These are phyloP conservation scores for Pichia thaimueangensis DNA, from an alignment of 805 yeast genomes.

Conservation along the genomic window DNA sequence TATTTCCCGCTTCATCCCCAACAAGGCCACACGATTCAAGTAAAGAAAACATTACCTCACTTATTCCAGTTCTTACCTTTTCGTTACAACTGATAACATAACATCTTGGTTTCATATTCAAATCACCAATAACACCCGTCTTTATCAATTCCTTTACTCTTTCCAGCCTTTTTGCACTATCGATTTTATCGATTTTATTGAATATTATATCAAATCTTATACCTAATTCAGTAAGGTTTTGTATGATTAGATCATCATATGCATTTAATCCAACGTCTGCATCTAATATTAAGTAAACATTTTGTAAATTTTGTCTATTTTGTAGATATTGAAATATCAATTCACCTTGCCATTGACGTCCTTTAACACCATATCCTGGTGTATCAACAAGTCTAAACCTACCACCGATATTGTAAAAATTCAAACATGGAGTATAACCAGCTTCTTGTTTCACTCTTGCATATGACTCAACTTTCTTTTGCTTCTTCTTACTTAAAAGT, in stretches of 20 bases:
- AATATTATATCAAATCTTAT: constrained; percentile 67
- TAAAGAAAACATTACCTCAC: constrained; percentile 44
- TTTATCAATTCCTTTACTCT: constrained; percentile 30
- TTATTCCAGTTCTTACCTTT: constrained; percentile 42
- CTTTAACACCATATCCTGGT: constrained; percentile 85
- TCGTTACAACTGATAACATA: constrained; percentile 37
- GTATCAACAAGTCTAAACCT: constrained; percentile 67
- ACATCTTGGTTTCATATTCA: constrained; percentile 35
- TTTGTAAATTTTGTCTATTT: constrained; percentile 45
- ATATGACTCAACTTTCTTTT: constrained; percentile 19
- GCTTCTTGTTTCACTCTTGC: constrained; percentile 38
- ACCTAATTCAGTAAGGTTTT: constrained; percentile 46
- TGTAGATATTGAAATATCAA: constrained; percentile 57
- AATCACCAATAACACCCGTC: constrained; percentile 26
- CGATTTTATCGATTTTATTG: constrained; percentile 66
- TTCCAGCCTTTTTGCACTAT: constrained; percentile 25
- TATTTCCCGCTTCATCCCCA: neutral
- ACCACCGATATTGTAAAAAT: constrained; percentile 63
- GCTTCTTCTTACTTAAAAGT: constrained; percentile 37
- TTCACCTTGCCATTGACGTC: constrained; percentile 61
- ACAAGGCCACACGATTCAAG: constrained; percentile 46
- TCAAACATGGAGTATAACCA: constrained; percentile 53
- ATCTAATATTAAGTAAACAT: constrained; percentile 58
- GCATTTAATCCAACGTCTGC: constrained; percentile 52
- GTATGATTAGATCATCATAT: constrained; percentile 49